Evolutionary conservation across 2,329 filamentous ascomycete genomes (phyloP).

Genomic region (Fusarium sp.): DNA sequence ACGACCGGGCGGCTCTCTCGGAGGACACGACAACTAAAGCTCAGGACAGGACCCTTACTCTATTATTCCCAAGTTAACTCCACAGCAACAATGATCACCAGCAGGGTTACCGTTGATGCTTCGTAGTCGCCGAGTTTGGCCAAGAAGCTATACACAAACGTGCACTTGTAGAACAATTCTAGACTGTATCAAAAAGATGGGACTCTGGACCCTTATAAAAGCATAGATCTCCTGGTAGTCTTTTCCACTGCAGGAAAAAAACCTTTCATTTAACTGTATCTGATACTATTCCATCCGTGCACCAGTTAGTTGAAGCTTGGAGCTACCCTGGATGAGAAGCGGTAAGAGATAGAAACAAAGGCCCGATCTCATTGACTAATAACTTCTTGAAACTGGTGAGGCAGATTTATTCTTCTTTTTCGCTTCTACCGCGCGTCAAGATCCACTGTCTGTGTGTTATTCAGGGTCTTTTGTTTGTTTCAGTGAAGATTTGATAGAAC

Average conservation of each 20-base stretch:
- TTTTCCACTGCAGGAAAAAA: not conserved
- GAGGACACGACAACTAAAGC: slow-evolving; percentile 1
- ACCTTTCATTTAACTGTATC: slow-evolving; percentile 1
- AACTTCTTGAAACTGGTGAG: slow-evolving; percentile 9
- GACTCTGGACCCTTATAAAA: not conserved
- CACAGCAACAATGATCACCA: slow-evolving; percentile 34
- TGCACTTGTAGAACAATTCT: slow-evolving; percentile 1
- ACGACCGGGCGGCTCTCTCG: not conserved
- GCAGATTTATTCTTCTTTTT: not conserved
- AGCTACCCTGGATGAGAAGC: slow-evolving; percentile 19
- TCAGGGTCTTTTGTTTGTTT: slow-evolving; percentile 5
- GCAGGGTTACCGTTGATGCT: slow-evolving; percentile 22
- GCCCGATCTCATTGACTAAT: not conserved
- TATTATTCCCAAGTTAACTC: slow-evolving; percentile 8
- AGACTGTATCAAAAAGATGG: not conserved
- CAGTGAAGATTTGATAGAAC: not conserved
- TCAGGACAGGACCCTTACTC: slow-evolving; percentile 17
- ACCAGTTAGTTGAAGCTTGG: not conserved
- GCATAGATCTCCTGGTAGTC: not conserved
- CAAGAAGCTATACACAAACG: slow-evolving; percentile 13
- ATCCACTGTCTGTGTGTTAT: slow-evolving; percentile 1
- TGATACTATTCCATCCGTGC: slow-evolving; percentile 17
- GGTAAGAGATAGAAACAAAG: slow-evolving; percentile 8
- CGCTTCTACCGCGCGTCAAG: slow-evolving; percentile 5
- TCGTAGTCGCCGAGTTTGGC: not conserved